Conservation (phyloP, 257 asterid genomes). For the Nicotiana attenuata region DNA sequence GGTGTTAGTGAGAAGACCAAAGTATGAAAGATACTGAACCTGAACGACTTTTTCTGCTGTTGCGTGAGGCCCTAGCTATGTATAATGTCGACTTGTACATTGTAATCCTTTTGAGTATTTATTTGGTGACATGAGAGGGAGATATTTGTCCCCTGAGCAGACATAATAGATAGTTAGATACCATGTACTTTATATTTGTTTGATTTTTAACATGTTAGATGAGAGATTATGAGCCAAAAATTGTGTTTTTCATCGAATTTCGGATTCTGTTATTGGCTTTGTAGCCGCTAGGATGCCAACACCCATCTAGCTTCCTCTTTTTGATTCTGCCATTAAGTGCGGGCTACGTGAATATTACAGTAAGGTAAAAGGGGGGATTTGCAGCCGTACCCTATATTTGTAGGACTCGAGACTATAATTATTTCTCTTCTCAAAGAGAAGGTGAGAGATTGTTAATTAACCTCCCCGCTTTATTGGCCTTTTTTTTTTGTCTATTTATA, state of each 20-base stretch:
- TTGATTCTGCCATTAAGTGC: neutral
- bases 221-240: neutral
- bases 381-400: no score
- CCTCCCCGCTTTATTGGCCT: neutral
- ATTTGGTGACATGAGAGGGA: neutral
- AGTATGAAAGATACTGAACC: neutral
- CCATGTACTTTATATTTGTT: neutral
- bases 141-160: neutral
- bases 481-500: neutral
- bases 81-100: neutral
- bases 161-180: neutral
- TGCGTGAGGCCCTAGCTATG: neutral
- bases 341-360: neutral
- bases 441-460: neutral
- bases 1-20: neutral
- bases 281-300: neutral
- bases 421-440: neutral
- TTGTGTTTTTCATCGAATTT: neutral
- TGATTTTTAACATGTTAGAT: neutral
- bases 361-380: neutral
- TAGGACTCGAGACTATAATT: neutral
- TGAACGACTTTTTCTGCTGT: neutral
- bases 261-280: neutral
- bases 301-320: neutral
- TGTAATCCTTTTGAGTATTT: neutral